phyloP scores from a whole-genome alignment of 495 filamentous ascomycete genomes.

The Ascobolus immersus region DNA sequence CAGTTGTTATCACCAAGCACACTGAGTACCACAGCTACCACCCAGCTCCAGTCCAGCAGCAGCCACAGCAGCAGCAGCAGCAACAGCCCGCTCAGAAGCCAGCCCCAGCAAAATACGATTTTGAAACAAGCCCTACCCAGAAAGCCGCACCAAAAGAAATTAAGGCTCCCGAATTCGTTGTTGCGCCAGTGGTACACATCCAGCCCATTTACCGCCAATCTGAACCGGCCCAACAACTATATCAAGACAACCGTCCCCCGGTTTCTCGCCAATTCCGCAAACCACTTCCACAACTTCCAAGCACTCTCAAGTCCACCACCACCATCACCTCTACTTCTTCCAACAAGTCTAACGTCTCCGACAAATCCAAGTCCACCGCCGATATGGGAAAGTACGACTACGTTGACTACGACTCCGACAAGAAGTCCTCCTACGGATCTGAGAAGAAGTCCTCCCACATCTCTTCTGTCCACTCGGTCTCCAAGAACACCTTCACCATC shows the following conservation, averaged over 20 bases:
- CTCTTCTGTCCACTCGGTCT: slow-evolving; percentile 26
- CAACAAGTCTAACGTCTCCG: slow-evolving; percentile 15
- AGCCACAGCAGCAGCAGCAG: background rate
- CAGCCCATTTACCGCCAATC: too few relatives aligned
- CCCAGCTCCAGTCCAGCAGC: background rate
- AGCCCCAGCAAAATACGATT: background rate
- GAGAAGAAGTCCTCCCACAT: slow-evolving; percentile 10
- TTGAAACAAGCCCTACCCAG: background rate
- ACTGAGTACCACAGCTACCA: background rate
- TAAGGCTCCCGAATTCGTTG: background rate
- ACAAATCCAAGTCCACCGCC: slow-evolving; percentile 11
- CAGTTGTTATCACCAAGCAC: background rate
- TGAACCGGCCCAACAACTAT: background rate
- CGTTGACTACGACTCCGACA: slow-evolving; percentile 6
- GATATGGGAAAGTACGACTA: slow-evolving; percentile 17
- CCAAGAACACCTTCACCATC: slow-evolving; percentile 65
- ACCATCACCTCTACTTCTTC: slow-evolving; percentile 12
- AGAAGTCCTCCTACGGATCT: slow-evolving; percentile 2
- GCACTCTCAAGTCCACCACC: slow-evolving; percentile 9
- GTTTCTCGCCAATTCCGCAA: background rate
- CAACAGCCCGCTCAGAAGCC: background rate
- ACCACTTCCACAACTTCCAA: background rate
- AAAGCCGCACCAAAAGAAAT: background rate
- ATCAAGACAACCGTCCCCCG: slow-evolving; percentile 1
- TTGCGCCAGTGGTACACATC: too few relatives aligned